These are phyloP conservation scores for Venturia carpophila DNA, from an alignment of 2,329 filamentous ascomycete genomes.

Conservation along the genomic window DNA sequence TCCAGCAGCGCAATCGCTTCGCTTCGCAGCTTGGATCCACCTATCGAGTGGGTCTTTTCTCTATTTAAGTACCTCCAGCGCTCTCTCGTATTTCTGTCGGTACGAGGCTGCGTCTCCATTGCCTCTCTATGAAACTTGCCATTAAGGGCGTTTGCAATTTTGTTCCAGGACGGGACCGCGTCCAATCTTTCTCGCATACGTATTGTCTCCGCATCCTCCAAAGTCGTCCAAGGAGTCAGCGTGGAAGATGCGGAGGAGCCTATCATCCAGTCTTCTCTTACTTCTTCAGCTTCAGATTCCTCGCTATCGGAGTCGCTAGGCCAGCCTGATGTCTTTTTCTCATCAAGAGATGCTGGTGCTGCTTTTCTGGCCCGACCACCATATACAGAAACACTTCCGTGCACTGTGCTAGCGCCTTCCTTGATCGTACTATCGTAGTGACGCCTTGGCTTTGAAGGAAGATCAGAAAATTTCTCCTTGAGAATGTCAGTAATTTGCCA, in stretches of 20 bases:
- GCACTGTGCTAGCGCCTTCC: background rate
- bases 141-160: background rate
- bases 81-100: too few relatives aligned
- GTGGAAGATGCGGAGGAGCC: background rate
- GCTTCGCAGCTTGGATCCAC: background rate
- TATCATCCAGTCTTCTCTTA: background rate
- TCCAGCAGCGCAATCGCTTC: background rate
- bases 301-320: background rate
- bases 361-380: background rate
- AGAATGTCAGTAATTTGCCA: background rate
- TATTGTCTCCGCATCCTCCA: conserved; percentile 1
- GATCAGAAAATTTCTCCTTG: background rate
- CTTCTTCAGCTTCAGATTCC: background rate
- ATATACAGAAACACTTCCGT: background rate
- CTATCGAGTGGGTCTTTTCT: background rate
- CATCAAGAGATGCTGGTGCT: background rate
- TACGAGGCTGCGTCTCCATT: too few relatives aligned
- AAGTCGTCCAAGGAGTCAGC: background rate
- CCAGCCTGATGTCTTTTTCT: background rate
- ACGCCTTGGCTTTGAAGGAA: background rate
- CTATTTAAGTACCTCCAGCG: too few relatives aligned
- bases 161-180: background rate
- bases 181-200: background rate
- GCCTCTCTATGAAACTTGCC: background rate
- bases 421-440: background rate